Percentiles rank a stretch among this genome's conserved stretches.
These are phyloP conservation scores for Capsella bursapastoris DNA, from an alignment of 345 rosid species.

Conservation along the genomic window DNA sequence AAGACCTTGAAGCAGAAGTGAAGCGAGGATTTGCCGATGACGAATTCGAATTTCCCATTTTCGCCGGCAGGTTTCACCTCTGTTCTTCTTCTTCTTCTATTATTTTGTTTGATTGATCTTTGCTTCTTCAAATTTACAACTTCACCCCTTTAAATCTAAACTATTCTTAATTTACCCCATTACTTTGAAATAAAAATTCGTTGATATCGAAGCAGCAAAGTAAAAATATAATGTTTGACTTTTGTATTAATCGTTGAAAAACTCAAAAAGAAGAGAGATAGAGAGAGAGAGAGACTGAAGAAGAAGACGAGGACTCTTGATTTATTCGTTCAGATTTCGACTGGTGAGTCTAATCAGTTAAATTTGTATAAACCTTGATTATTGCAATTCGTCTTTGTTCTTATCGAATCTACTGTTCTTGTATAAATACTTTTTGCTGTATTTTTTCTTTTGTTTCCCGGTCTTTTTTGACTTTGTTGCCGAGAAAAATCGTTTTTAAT, in stretches of 20 bases:
- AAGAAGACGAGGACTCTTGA: constrained; percentile 1
- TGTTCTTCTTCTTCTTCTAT: constrained; percentile 13
- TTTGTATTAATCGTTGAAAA: constrained; percentile 10
- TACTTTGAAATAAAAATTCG: too few relatives aligned
- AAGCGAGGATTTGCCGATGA: constrained; percentile 47
- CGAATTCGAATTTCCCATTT: constrained; percentile 49
- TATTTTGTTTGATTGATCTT: constrained; percentile 9
- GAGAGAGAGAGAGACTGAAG: not conserved
- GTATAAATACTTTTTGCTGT: not conserved
- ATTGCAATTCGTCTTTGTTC: not conserved
- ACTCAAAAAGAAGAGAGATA: not conserved
- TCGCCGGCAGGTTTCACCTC: constrained; percentile 18
- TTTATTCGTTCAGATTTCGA: constrained; percentile 25
- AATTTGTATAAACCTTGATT: not conserved
- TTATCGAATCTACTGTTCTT: constrained; percentile 5
- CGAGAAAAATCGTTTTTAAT: not conserved
- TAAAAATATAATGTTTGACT: not conserved
- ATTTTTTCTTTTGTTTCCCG: not conserved
- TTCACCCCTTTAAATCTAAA: not conserved
- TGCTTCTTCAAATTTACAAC: constrained; percentile 17
- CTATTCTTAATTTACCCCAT: constrained; percentile 7
- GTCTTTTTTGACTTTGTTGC: constrained; percentile 33
- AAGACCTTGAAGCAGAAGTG: constrained; percentile 49
- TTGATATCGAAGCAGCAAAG: not conserved
- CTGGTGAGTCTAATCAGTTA: constrained; percentile 26